Conservation (phyloP, 352 stramenopile species). For the Phytophthora sp. region DNA sequence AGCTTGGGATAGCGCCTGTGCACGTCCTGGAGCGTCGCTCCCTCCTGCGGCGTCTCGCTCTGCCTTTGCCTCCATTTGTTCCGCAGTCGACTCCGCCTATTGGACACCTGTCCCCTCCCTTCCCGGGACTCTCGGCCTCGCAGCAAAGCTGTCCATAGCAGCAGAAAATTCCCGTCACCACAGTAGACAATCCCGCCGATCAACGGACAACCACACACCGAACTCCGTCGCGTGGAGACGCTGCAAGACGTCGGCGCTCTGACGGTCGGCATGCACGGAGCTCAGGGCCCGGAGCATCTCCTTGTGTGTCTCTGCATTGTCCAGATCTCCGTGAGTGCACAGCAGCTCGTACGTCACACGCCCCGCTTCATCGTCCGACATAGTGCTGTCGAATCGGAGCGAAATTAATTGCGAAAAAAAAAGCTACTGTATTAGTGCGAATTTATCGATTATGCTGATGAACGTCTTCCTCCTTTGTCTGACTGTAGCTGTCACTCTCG, state of each 20-base stretch:
- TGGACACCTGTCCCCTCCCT: constrained; percentile 30
- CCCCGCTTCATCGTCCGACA: constrained; percentile 20
- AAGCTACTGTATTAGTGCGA: constrained; percentile 17
- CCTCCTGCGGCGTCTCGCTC: constrained; percentile 29
- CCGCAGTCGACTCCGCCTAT: constrained; percentile 45
- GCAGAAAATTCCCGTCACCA: background rate
- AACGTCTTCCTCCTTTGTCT: background rate
- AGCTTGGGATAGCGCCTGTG: constrained; percentile 48
- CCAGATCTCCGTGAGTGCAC: constrained; percentile 30
- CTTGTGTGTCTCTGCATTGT: constrained; percentile 36
- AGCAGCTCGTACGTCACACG: constrained; percentile 41
- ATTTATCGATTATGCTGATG: background rate
- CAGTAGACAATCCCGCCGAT: background rate
- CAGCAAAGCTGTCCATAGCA: constrained; percentile 37
- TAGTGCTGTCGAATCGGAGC: no score
- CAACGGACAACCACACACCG: constrained; percentile 28
- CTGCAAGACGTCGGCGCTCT: constrained; percentile 42
- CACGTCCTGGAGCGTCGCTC: constrained; percentile 44
- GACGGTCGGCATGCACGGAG: constrained; percentile 26
- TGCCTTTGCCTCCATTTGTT: constrained; percentile 44
- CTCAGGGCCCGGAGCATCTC: constrained; percentile 53
- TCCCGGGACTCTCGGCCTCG: constrained; percentile 25
- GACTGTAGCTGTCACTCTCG: constrained; percentile 9
- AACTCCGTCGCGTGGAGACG: constrained; percentile 53
- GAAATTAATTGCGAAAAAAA: constrained; percentile 12